Percentiles rank a stretch among this genome's conserved stretches.
phyloP scores from a whole-genome alignment of 2,329 filamentous ascomycete species.

The Arthrobotrys sinensis region DNA sequence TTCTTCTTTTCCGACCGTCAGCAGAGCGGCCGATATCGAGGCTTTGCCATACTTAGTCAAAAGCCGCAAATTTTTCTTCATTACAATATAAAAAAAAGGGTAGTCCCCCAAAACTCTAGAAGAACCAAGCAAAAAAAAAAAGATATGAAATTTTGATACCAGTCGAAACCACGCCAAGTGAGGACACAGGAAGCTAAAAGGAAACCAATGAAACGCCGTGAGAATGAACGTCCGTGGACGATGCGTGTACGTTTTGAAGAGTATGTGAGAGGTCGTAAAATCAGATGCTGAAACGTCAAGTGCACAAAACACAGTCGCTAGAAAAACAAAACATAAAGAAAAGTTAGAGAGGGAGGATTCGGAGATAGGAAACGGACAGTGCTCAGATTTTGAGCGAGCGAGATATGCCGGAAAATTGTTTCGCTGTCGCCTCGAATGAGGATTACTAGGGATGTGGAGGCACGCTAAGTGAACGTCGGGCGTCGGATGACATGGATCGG shows the following conservation, averaged over 20 bases:
- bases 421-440: not conserved
- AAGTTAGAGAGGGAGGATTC: constrained; percentile 8
- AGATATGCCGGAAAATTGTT: constrained; percentile 10
- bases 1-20: constrained; percentile 1
- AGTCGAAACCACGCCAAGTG: constrained; percentile 32
- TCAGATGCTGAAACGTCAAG: constrained; percentile 37
- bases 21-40: constrained; percentile 1
- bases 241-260: constrained; percentile 59
- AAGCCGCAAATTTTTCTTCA: constrained; percentile 12
- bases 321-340: constrained; percentile 22
- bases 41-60: constrained; percentile 26
- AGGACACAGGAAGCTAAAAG: constrained; percentile 10
- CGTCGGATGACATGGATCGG: not conserved
- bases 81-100: constrained; percentile 33
- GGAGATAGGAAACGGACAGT: not conserved
- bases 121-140: constrained; percentile 11
- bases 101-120: constrained; percentile 34
- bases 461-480: not conserved
- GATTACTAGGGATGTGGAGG: not conserved
- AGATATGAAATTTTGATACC: constrained; percentile 35
- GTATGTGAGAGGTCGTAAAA: constrained; percentile 40
- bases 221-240: constrained; percentile 46
- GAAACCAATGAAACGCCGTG: constrained; percentile 49
- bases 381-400: constrained; percentile 26
- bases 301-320: constrained; percentile 42